Evolutionary conservation across 345 rosid genomes (phyloP), one percentile per base, ranked within the genome.

Genomic region (Populus deltoides): DNA sequence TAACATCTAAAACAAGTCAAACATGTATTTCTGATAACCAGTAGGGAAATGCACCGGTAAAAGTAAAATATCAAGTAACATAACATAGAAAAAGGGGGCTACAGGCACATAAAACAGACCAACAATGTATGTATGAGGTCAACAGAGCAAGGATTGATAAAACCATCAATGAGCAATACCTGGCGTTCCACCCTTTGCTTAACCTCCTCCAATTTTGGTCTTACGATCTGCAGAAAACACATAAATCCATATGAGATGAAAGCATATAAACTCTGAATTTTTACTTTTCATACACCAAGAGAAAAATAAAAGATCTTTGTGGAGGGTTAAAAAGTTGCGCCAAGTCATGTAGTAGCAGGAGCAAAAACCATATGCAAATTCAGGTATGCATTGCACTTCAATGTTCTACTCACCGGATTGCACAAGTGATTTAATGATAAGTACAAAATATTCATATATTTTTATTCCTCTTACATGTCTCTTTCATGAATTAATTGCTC

Each of bases 201-300:
- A 79, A 94, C 81, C 74, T 90, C 85, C 80, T 90, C 92, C 83
- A 94, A 76, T 27, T 70, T 88, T 73, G 97, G 97, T 77, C 76
- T 89, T 84, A 94, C 68, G 57, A 89, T 79, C 97, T 94, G 90
- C 90, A 91, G 68, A 80, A 78, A 73, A 85, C 59, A 80, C 66
- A 77, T 57, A 59, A n/a, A 59, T 59, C 65, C 65, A 59, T 24
- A 59, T n/a, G 29, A 59, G 65, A 59, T 24, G 11, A 18, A 59
- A 59, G 63, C 27, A 24, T 24, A n/a, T 59, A 24, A n/a, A 24
- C 63, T 24, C 29, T 59, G 63, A 59, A n/a, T n/a, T 59, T 59
- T n/a, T n/a, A n/a, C 63, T 59, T 59, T 59, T 11, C 29, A 59
- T 59, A 25, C 63, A 10, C 63, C 63, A 24, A 59, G 15, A 59